These are phyloP conservation scores for Nasturtium officinale DNA, from an alignment of 345 rosid species.

Conservation along the genomic window DNA sequence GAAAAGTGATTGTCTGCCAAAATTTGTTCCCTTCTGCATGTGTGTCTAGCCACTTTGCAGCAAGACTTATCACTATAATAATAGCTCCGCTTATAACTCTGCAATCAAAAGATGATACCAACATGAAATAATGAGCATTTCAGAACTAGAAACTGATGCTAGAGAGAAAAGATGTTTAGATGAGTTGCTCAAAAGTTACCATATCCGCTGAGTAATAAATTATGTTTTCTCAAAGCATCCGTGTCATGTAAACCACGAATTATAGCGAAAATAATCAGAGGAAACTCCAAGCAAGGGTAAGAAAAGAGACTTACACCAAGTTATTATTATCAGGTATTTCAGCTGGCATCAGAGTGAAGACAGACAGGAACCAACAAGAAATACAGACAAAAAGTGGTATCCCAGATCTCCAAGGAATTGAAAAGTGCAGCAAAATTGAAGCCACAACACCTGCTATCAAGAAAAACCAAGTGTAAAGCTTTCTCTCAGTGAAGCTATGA, in stretches of 20 bases:
- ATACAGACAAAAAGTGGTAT: slow-evolving; percentile 74
- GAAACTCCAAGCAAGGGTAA: slow-evolving; percentile 12
- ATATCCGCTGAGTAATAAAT: slow-evolving; percentile 11
- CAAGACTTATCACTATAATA: slow-evolving; percentile 61
- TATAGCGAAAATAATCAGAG: slow-evolving; percentile 6
- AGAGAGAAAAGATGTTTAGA: slow-evolving; percentile 16
- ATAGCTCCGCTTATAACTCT: slow-evolving; percentile 84
- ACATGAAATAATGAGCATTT: slow-evolving; percentile 32
- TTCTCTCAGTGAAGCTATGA: slow-evolving; percentile 90
- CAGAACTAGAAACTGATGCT: slow-evolving; percentile 24
- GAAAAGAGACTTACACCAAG: slow-evolving; percentile 67
- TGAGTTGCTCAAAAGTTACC: slow-evolving; percentile 8
- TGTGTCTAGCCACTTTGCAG: slow-evolving; percentile 76
- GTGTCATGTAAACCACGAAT: slow-evolving; percentile 15
- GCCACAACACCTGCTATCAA: slow-evolving; percentile 62
- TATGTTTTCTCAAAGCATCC: slow-evolving; percentile 1
- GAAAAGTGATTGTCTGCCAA: slow-evolving; percentile 68
- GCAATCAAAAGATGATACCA: slow-evolving; percentile 29
- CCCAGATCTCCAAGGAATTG: slow-evolving; percentile 78
- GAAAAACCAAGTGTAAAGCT: slow-evolving; percentile 93
- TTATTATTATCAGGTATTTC: slow-evolving; percentile 93
- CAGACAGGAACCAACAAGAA: slow-evolving; percentile 79
- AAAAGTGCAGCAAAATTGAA: slow-evolving; percentile 55
- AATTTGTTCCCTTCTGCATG: slow-evolving; percentile 67
- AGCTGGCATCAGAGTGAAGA: slow-evolving; percentile 94